Base-by-base conservation (phyloP, 306 rosid genomes). In the Medicago lupulina region DNA sequence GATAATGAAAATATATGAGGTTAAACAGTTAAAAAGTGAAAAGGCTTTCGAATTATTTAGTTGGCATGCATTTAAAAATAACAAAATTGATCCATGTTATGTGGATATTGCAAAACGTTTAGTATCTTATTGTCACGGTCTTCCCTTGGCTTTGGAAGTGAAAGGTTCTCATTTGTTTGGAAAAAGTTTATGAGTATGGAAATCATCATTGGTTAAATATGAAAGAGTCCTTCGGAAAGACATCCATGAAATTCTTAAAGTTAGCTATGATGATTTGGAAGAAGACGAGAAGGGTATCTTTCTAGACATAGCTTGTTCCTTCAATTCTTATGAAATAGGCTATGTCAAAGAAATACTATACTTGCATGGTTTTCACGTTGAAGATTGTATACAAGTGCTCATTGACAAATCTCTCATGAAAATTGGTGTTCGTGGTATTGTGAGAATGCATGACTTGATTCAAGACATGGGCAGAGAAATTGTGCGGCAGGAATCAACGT, bases 231-330 rank as follows among this genome's bases (percentile, higher is more conserved):
- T 43, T 21, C 50, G 15, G n/a, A n/a, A n/a, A n/a, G n/a, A n/a
- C n/a, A n/a, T n/a, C n/a, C n/a, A n/a, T n/a, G n/a, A n/a, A n/a
- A 70, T 70, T 49, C 62, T 70, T 0, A 70, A 49, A 70, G 46
- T 70, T 28, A 70, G 74, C 74, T 70, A 70, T 50, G 74, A 70
- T 50, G 61, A n/a, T 70, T 70, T 70, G 74, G 74, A 50, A 9
- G 74, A 70, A 49, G 28, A 70, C 14, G 61, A n/a, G 5, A 28
- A 49, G 46, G 61, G 61, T 28, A 9, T 70, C n/a, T 70, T 70
- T 9, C 11, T 70, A 49, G 74, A 70, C 28, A 70, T 70, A 1
- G 61, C 74, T 5, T 70, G 74, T 70, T 70, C 50, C 61, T 70
- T 70, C 25, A 70, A 70, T 43, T 70, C 61, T 49, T 70, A 70